Percentiles rank a stretch among this genome's conserved stretches.
These are phyloP conservation scores for Fusarium albosuccineum DNA, from an alignment of 2,329 filamentous ascomycete species.

Conservation along the genomic window DNA sequence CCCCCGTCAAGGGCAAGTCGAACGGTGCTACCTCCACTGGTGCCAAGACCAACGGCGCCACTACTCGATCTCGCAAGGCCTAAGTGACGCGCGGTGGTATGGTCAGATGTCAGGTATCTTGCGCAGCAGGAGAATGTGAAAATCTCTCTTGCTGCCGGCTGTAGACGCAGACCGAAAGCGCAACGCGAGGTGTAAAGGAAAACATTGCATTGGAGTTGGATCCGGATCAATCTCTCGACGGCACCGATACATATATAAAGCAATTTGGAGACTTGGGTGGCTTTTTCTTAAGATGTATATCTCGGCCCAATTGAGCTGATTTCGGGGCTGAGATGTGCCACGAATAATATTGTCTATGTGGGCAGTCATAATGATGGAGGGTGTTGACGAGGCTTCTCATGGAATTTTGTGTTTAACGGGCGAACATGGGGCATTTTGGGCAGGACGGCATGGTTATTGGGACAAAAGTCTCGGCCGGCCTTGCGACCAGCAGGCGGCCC, in stretches of 20 bases:
- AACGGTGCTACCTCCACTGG: constrained; percentile 67
- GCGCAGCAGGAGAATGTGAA: constrained; percentile 5
- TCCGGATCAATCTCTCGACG: constrained; percentile 30
- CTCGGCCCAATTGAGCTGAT: constrained; percentile 30
- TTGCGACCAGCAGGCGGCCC: constrained; percentile 36
- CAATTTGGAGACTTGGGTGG: constrained; percentile 41
- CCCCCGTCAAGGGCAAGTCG: constrained; percentile 57
- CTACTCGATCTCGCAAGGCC: constrained; percentile 78
- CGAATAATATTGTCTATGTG: constrained; percentile 46
- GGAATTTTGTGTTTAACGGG: constrained; percentile 46
- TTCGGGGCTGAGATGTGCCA: constrained; percentile 28
- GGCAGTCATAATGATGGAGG: constrained; percentile 49
- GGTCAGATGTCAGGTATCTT: background rate
- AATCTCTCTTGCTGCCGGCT: constrained; percentile 2
- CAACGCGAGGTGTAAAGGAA: constrained; percentile 19
- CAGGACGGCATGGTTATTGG: constrained; percentile 47
- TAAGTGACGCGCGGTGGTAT: constrained; percentile 39
- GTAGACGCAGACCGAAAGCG: constrained; percentile 25
- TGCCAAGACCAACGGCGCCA: constrained; percentile 69
- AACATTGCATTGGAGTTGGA: constrained; percentile 37
- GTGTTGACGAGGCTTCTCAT: constrained; percentile 47
- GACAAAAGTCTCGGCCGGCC: constrained; percentile 45
- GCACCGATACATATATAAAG: constrained; percentile 45
- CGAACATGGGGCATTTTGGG: constrained; percentile 47
- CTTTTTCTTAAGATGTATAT: constrained; percentile 31